Base-by-base conservation (phyloP, 257 asterid genomes). In the Solanum habrochaites region DNA sequence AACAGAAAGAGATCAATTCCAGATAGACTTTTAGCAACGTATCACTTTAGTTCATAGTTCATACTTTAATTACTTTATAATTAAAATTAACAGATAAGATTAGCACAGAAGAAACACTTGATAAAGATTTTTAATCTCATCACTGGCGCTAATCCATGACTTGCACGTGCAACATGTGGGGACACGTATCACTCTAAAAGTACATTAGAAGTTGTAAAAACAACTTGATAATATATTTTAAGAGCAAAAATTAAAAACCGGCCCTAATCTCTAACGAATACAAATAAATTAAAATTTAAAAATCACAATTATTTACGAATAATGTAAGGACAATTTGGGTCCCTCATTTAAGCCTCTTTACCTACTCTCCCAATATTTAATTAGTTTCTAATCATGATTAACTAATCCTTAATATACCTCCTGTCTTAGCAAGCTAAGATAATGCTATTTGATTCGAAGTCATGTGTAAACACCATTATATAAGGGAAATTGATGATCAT, bases 91-190 rank as follows among this genome's bases (percentile, higher is more conserved):
- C 82, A 93, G 93, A 91, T 91, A 90, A 91, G 93, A 90, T 62
- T 27, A 83, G 85, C 86, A 64, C 75, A 74, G 86, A 88, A 70
- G 90, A 86, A 60, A 49, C 80, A 40, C 60, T 67, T 64, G 11
- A 39, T 83, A 15, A 45, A 83, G 78, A 64, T 73, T 84, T 69
- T 71, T 60, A 85, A 62, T 73, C 23, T 45, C n/a, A 71, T 86
- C 23, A 89, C 89, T 90, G 92, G 89, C 92, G 91, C 83, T 83
- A 80, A 39, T 52, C 90, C 86, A 90, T 85, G 90, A 83, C 66
- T 35, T 87, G 93, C 93, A 90, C 92, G 93, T 92, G 92, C 87
- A 86, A 83, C 87, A 88, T 73, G 88, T 88, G 89, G 90, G 88
- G 85, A 86, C 86, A 47, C 47, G 45, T 21, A 27, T 47, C 64